Evolutionary conservation across 1,284 basidiomycete genomes (phyloP), one percentile per base, ranked within the genome.

Genomic region (Fomitopsis schrenkii): DNA sequence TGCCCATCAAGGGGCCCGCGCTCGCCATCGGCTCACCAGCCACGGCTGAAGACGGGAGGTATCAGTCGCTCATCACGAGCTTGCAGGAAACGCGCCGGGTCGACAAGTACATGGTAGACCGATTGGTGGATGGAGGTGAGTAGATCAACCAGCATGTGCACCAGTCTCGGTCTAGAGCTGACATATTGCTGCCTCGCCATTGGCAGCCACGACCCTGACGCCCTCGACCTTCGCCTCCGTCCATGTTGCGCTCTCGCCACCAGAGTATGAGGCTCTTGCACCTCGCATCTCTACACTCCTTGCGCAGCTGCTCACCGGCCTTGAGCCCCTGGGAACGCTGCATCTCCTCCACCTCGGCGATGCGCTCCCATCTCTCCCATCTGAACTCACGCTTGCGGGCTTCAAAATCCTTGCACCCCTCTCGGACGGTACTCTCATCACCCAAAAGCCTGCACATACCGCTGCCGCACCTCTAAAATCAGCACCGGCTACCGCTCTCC

Each of bases 71-170:
- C 61, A 80, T 93, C 57, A 79, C 83, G 3, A 77, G 80, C 61
- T 75, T 92, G 57, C 83, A 85, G 73, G 71, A 74, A 60, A 71
- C 78, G 17, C 74, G 81, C 62, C 71, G 74, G 42, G 85, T 91
- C 45, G 90, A 93, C 67, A 85, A 81, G 66, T 85, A 91, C 70
- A 84, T 93, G 77, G 75, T 93, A 38, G 91, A 93, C 71, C 80
- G 91, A 64, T 74, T 93, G 60, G 76, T 92, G 22, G 91, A 90
- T 72, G 80, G 82, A 79, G 91, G 91, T 92, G 69, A 54, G 77
- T 73, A 36, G 60, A 56, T 30, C 62, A 58, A 58, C 48, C 58
- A 60, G 48, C 63, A n/a, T 62, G 54, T 2, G 22, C 22, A 22
- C 22, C 54, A 62, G 40, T 26, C 14, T 44, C 15, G 19, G 52